A percentile compares a stretch with the other conserved stretches of the same genome.
Evolutionary conservation across 371 early-diverging fungal species (phyloP).

Genomic region (Mucor irregularis): DNA sequence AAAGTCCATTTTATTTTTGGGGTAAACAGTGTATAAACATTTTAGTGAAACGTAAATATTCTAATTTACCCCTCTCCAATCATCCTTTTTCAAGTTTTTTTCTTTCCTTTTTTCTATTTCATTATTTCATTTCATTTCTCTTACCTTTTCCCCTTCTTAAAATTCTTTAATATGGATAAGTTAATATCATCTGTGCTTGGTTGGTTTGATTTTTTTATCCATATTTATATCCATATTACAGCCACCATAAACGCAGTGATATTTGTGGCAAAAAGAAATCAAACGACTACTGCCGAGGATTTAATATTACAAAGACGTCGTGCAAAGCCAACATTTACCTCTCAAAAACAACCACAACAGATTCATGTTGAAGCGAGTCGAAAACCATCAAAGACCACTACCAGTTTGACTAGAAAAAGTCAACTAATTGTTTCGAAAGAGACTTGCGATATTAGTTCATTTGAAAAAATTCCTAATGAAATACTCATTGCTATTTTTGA

Average conservation of each 20-base stretch:
- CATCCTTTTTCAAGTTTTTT: slow-evolving; percentile 3
- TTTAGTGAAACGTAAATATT: slow-evolving; percentile 16
- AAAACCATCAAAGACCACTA: not conserved
- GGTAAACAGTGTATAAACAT: slow-evolving; percentile 10
- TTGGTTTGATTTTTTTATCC: slow-evolving; percentile 14
- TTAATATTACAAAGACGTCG: slow-evolving; percentile 4
- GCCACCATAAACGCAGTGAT: slow-evolving; percentile 20
- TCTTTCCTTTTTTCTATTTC: not conserved
- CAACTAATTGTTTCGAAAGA: not conserved
- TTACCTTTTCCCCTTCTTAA: not conserved
- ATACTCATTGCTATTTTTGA: slow-evolving; percentile 32
- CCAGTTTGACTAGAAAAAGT: too few relatives aligned
- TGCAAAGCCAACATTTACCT: not conserved
- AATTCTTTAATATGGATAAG: slow-evolving; percentile 1
- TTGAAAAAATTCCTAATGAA: slow-evolving; percentile 29
- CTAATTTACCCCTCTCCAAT: slow-evolving; percentile 3
- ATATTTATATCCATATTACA: slow-evolving; percentile 17
- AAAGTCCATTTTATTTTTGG: slow-evolving; percentile 4
- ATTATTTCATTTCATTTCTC: not conserved
- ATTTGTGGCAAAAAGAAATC: slow-evolving; percentile 8
- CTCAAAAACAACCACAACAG: not conserved
- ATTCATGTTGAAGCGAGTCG: not conserved
- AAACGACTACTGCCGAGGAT: not conserved
- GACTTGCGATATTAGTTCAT: not conserved
- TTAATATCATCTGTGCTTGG: slow-evolving; percentile 6